These are phyloP conservation scores for Plasmodium gonderi DNA, from an alignment of 169 alveolate genomes.

Conservation along the genomic window DNA sequence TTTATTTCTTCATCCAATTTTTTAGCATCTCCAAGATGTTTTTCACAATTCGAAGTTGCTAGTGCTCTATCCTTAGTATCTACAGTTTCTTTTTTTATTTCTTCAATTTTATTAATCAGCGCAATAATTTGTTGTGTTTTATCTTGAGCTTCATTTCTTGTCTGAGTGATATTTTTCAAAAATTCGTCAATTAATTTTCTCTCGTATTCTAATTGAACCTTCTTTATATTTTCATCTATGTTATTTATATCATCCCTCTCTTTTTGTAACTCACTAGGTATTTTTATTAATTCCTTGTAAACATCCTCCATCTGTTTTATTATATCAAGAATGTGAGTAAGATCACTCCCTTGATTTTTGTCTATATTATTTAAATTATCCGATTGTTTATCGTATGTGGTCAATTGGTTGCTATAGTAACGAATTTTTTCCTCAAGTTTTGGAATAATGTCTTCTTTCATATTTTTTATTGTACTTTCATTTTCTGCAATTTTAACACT, in stretches of 20 bases:
- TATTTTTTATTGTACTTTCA: neutral
- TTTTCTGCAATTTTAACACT: neutral
- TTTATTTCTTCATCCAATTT: neutral
- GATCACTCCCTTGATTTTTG: neutral
- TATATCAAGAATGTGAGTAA: constrained; percentile 4
- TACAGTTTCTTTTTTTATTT: neutral
- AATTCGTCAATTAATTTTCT: neutral
- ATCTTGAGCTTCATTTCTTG: neutral
- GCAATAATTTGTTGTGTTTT: neutral
- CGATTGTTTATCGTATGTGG: neutral
- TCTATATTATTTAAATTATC: neutral
- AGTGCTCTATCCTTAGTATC: neutral
- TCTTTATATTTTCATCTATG: neutral
- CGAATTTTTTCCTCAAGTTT: neutral
- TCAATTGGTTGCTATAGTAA: neutral
- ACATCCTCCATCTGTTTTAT: neutral
- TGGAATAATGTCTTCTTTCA: constrained; percentile 10
- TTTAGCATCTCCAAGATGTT: neutral
- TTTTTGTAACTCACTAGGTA: neutral
- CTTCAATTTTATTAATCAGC: neutral
- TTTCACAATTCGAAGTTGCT: neutral
- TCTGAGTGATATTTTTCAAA: neutral
- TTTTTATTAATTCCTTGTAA: constrained; percentile 6
- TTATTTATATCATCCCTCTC: neutral
- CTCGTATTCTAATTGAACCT: constrained; percentile 3